phyloP scores from a whole-genome alignment of 257 asterid species.

The Solanum peruvianum region DNA sequence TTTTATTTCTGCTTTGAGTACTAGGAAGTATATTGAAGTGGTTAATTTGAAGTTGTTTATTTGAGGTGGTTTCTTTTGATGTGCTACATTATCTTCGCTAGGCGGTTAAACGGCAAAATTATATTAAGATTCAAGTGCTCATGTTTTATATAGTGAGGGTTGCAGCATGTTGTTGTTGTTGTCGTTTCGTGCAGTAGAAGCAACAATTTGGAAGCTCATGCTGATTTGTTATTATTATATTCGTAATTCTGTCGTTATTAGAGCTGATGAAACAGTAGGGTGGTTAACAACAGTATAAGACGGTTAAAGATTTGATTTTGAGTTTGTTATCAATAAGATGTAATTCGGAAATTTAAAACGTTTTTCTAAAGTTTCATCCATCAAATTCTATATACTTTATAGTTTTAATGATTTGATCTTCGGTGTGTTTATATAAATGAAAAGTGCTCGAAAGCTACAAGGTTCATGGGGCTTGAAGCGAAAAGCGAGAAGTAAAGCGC shows the following conservation, averaged over 20 bases:
- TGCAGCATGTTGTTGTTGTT: not conserved
- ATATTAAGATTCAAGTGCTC: not conserved
- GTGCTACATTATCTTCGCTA: not conserved
- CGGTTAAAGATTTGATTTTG: not conserved
- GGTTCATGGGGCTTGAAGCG: not conserved
- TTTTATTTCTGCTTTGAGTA: not conserved
- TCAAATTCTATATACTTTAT: not conserved
- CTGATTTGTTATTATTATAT: not conserved
- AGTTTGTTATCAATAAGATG: not conserved
- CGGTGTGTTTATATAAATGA: not conserved
- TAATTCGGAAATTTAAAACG: not conserved
- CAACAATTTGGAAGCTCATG: not conserved
- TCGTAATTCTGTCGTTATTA: not conserved
- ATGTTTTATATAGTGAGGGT: not conserved
- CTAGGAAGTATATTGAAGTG: not conserved
- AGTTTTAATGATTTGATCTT: not conserved
- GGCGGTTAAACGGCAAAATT: not conserved
- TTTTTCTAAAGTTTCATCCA: not conserved
- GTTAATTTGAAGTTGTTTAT: not conserved
- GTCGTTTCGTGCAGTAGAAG: not conserved
- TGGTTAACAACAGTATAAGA: not conserved
- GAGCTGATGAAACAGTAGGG: not conserved
- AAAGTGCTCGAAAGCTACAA: not conserved
- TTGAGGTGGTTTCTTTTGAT: not conserved
- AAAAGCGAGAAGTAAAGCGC: not conserved